Evolutionary conservation across 2,329 filamentous ascomycete genomes (phyloP), one percentile per base, ranked within the genome.

Genomic region (Botryosphaeria dothidea): DNA sequence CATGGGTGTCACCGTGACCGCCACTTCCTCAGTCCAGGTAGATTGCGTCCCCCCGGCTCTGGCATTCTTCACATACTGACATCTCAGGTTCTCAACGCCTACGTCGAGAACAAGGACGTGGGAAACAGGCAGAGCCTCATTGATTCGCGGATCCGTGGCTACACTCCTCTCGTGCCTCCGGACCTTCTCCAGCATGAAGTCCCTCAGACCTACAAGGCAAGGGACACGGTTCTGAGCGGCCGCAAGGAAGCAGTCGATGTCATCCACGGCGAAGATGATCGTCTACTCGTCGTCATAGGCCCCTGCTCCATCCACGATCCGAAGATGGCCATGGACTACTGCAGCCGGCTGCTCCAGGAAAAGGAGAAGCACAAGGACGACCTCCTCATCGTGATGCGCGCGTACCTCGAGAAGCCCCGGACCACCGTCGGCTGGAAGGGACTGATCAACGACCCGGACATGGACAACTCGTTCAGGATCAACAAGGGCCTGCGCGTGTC

Each of bases 351-450:
- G 68, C 77, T 96, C 70, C 84, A 87, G 74, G 84, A 96, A 73
- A 93, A 94, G 80, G 87, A 93, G 77, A 95, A 96, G 82, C 90
- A 97, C 83, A 86, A 91, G 77, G 86, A 93, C 73, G 92, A 98
- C 75, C 86, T 99, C 38, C 85, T 96, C 72, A 95, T 99, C 71
- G 90, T 98, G 67, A 99, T 99, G 95, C 91, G 95, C 71, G 92
- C 92, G 68, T 99, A 99, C 86, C 88, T 99, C 67, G 95, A 99
- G 85, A 99, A 99, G 85, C 95, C 95, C 23, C 89, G 95, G 69
- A 98, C 95, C 27, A 99, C 94, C 0, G 92, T 98, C 25, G 95
- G 95, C 71, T 99, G 95, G 95, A 99, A 99, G 84, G 95, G 95
- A 56, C 83, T 99, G 72, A 96, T 98, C 83, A 98, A 99, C 78